Evolutionary conservation across 2,329 filamentous ascomycete species (phyloP).

Genomic region (Venturia asperata): DNA sequence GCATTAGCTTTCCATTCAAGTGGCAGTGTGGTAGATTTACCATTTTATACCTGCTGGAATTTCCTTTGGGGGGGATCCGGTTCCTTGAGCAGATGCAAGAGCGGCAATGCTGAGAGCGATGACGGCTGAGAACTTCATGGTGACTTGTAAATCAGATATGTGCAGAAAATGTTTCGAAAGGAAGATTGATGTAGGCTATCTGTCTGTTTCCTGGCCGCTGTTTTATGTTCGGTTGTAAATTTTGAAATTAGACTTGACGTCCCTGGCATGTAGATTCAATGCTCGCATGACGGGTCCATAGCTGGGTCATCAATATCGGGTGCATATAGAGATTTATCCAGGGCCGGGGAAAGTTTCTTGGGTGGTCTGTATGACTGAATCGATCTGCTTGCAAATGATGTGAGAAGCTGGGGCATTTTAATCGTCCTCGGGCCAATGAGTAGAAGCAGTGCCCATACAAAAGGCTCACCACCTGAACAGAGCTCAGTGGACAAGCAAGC

Average conservation of each 20-base stretch:
- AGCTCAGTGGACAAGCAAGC: neutral
- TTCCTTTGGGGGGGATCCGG: neutral
- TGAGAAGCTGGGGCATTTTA: neutral
- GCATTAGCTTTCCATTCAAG: neutral
- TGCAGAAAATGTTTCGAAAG: too few species aligned
- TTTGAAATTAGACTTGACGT: neutral
- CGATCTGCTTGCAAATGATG: neutral
- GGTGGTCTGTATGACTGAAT: neutral
- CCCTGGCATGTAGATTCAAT: neutral
- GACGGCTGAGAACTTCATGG: constrained; percentile 3
- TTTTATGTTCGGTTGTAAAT: neutral
- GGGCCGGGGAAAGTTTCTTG: neutral
- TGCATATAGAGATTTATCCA: neutral
- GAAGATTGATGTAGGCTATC: too few species aligned
- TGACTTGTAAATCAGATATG: neutral
- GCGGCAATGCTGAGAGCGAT: constrained; percentile 3
- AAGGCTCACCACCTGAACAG: neutral
- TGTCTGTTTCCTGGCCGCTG: neutral
- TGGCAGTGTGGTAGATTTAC: neutral
- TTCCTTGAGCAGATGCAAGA: neutral
- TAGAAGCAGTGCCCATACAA: neutral
- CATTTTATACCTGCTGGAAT: neutral
- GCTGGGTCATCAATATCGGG: neutral
- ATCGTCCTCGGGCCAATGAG: neutral
- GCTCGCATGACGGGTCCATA: neutral